Base-by-base conservation (phyloP, 225 moss, liverwort and hornwort species). In the Asterella californica region DNA sequence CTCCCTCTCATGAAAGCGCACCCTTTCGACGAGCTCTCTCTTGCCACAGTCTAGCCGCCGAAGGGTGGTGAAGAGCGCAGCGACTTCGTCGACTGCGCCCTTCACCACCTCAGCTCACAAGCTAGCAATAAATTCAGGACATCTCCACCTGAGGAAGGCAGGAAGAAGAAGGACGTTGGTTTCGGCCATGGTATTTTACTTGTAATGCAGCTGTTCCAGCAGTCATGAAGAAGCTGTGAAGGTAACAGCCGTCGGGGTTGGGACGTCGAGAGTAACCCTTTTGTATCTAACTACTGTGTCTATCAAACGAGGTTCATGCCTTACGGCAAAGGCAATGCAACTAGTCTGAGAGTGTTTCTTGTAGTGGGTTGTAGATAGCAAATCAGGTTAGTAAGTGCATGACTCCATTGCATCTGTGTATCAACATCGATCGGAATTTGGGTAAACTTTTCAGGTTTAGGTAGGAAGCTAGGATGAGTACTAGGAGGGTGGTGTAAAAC, bases 331-430 rank as follows among this genome's bases (percentile, higher is more conserved):
- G 7, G 34, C 3, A 36, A 10, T 59, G 36, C 24, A 60, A 10
- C 37, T n/a, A n/a, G n/a, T n/a, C n/a, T n/a, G n/a, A 33, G 47
- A 22, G 38, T 76, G 76, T 42, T 61, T 60, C 52, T n/a, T 52
- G 73, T 74, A 74, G 49, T 55, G 57, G 75, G 22, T 65, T 59
- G 76, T 76, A 76, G 76, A 76, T 76, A 76, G 76, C 27, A 61
- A 36, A 59, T 45, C 70, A 70, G 55, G 75, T 76, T 54, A n/a
- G n/a, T n/a, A 54, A 33, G 33, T 38, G 34, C n/a, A 37, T 76
- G 59, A 57, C 38, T 25, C 34, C 11, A n/a, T 42, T 59, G 45
- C 76, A 76, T 59, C 76, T 60, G 60, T 76, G 76, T 76, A 76
- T 76, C 37, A 75, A 76, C 59, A 76, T 59, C 60, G 76, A 76